These are phyloP conservation scores for Gymnopilus junonius DNA, from an alignment of 768 basidiomycete genomes.

Conservation along the genomic window DNA sequence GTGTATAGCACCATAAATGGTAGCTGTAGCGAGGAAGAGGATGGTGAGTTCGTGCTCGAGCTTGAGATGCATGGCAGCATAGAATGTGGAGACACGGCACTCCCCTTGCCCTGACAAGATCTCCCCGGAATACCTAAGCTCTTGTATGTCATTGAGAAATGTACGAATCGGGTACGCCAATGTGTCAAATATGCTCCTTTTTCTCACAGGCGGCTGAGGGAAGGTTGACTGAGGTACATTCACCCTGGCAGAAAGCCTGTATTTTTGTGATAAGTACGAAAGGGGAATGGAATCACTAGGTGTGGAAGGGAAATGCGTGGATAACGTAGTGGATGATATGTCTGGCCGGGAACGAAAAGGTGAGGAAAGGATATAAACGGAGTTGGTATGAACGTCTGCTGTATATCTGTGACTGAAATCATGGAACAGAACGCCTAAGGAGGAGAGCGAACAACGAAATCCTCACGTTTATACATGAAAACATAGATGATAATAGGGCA, in stretches of 20 bases:
- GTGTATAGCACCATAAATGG: constrained; percentile 25
- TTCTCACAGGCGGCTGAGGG: not conserved
- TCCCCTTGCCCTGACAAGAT: not conserved
- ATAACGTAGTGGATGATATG: not conserved
- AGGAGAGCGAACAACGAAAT: no score
- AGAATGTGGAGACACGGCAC: constrained; percentile 3
- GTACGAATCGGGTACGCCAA: not conserved
- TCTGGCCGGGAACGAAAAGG: no score
- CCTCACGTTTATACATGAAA: no score
- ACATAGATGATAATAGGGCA: no score
- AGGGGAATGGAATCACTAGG: not conserved
- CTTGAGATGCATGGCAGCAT: not conserved
- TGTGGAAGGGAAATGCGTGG: not conserved
- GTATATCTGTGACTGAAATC: no score
- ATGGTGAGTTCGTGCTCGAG: not conserved
- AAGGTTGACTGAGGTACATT: not conserved
- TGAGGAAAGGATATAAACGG: no score
- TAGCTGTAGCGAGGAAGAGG: constrained; percentile 2
- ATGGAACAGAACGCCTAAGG: no score
- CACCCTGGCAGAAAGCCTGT: not conserved
- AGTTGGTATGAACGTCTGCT: not conserved
- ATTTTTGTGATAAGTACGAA: not conserved
- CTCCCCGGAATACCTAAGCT: not conserved
- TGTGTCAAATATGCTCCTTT: not conserved
- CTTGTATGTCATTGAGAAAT: not conserved